These are phyloP conservation scores for Microstegium vimineum DNA, from an alignment of 176 grass and related monocot genomes.

Conservation along the genomic window DNA sequence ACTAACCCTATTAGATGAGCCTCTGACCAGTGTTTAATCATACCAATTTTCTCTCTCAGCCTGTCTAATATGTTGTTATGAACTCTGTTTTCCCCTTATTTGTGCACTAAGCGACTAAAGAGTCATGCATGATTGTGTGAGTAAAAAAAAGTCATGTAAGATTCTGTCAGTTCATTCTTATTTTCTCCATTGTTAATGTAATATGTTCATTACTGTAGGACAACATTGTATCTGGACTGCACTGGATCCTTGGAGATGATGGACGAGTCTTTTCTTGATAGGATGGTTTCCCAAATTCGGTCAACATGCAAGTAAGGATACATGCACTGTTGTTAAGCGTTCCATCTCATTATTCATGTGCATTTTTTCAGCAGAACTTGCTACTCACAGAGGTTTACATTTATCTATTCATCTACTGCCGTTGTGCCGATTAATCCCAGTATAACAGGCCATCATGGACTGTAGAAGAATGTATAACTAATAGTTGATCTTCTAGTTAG, in stretches of 20 bases:
- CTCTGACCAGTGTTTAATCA: neutral
- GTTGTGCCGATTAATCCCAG: neutral
- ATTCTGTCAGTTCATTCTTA: neutral
- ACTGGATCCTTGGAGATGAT: conserved; percentile 24
- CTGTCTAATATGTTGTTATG: neutral
- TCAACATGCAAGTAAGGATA: conserved; percentile 61
- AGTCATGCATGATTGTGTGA: neutral
- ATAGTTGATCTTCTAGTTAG: neutral
- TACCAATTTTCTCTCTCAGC: neutral
- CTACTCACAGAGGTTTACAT: neutral
- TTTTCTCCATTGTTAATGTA: neutral
- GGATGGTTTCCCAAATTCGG: conserved; percentile 72
- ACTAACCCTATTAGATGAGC: neutral
- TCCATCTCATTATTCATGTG: neutral
- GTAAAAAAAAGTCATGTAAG: neutral
- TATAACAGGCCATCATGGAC: neutral
- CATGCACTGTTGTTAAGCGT: neutral
- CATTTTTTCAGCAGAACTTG: conserved; percentile 6
- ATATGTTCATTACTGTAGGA: neutral
- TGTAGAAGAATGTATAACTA: neutral
- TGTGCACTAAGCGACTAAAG: neutral
- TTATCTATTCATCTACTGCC: neutral
- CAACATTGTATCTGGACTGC: neutral
- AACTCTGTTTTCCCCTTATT: neutral
- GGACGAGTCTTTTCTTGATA: conserved; percentile 55